Conservation (phyloP, 768 basidiomycete species). For the Strobilomyces confusus region DNA sequence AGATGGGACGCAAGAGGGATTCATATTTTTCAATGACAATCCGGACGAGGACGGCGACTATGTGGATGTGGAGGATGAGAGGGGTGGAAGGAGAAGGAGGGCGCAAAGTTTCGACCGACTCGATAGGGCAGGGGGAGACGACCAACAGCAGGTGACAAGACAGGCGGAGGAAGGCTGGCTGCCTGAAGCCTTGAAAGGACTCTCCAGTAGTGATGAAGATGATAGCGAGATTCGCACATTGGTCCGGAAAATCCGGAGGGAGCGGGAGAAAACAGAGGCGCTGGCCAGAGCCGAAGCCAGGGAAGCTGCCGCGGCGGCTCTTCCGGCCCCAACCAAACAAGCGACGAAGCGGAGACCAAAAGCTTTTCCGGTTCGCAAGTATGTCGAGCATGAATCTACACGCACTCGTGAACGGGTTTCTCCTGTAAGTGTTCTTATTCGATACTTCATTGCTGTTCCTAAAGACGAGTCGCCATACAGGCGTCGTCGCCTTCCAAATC, state of each 20-base stretch:
- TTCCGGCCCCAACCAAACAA: slow-evolving; percentile 13
- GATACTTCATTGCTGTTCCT: neutral
- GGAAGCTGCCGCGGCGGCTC: slow-evolving; percentile 15
- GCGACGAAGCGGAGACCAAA: slow-evolving; percentile 18
- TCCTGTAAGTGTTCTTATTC: slow-evolving; percentile 13
- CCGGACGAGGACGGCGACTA: slow-evolving; percentile 27
- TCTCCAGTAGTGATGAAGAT: slow-evolving; percentile 43
- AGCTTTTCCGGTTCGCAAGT: slow-evolving; percentile 24
- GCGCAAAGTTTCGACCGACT: neutral
- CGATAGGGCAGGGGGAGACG: neutral
- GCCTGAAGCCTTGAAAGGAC: slow-evolving; percentile 35
- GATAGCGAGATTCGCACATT: slow-evolving; percentile 31
- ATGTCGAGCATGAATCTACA: neutral
- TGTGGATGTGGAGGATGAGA: slow-evolving; percentile 12
- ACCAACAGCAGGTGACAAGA: neutral
- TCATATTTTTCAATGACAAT: slow-evolving; percentile 20
- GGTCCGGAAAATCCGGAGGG: slow-evolving; percentile 32
- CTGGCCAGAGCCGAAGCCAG: slow-evolving; percentile 16
- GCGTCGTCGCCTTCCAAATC: neutral
- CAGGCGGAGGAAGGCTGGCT: slow-evolving; percentile 20
- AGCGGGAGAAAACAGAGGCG: slow-evolving; percentile 23
- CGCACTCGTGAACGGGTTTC: neutral
- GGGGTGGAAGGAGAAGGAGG: slow-evolving; percentile 10
- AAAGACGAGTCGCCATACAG: slow-evolving; percentile 5
- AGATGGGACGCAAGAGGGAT: slow-evolving; percentile 33